Conservation (phyloP, 352 stramenopile genomes). For the Pythium guiyangense region DNA sequence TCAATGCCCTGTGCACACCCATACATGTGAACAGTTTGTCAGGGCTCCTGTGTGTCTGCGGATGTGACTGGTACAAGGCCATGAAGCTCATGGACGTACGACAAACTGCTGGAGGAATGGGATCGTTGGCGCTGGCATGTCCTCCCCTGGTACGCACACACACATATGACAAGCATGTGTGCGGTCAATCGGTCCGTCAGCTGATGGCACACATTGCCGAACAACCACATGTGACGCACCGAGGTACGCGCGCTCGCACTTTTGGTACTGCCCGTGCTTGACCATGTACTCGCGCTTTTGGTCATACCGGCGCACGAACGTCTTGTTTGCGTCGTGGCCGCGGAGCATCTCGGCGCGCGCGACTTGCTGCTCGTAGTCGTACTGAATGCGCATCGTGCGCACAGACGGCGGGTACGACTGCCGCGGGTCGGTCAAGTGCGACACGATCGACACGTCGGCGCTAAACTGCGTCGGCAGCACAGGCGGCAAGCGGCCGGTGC, state of each 20-base stretch:
- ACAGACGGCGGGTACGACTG: slow-evolving; percentile 54
- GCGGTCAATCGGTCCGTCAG: neutral
- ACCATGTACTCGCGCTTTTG: slow-evolving; percentile 72
- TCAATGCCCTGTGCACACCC: slow-evolving; percentile 37
- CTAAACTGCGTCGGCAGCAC: slow-evolving; percentile 54
- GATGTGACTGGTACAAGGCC: neutral
- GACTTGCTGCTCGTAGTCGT: slow-evolving; percentile 57
- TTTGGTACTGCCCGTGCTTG: slow-evolving; percentile 55
- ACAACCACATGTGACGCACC: slow-evolving; percentile 14
- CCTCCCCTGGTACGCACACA: slow-evolving; percentile 29
- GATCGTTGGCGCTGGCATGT: slow-evolving; percentile 52
- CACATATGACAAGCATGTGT: neutral
- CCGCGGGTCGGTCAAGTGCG: slow-evolving; percentile 54
- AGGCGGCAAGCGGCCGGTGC: slow-evolving; percentile 5
- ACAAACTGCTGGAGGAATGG: slow-evolving; percentile 47
- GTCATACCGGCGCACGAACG: slow-evolving; percentile 67
- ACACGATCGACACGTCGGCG: slow-evolving; percentile 47
- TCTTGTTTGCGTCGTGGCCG: slow-evolving; percentile 67
- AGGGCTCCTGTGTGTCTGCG: neutral
- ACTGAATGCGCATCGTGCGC: slow-evolving; percentile 50
- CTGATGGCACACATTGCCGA: too few species aligned
- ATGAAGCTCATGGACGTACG: neutral
- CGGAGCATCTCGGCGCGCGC: slow-evolving; percentile 53
- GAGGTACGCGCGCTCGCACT: slow-evolving; percentile 68
- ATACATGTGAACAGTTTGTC: neutral